Percentiles rank a stretch among this genome's conserved stretches.
phyloP scores from a whole-genome alignment of 495 filamentous ascomycete genomes.

The Penicillium canescens region DNA sequence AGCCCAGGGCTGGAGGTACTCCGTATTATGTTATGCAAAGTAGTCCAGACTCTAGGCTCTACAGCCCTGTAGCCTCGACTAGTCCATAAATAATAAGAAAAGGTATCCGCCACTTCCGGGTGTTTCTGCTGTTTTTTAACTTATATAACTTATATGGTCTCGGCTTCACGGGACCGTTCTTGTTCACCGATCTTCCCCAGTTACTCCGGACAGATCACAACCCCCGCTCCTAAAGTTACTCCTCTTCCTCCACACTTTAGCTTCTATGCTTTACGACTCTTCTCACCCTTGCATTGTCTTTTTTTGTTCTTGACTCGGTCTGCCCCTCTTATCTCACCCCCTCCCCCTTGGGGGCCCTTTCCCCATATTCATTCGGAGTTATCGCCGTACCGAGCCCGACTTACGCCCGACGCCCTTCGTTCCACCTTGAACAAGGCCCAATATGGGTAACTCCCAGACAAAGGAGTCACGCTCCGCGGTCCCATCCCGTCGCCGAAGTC shows the following conservation, averaged over 20 bases:
- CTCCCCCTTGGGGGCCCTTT: slow-evolving; percentile 18
- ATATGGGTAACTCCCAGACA: slow-evolving; percentile 62
- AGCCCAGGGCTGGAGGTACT: no score
- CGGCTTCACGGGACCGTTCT: background rate
- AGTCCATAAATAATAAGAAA: background rate
- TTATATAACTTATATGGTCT: background rate
- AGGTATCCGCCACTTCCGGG: slow-evolving; percentile 4
- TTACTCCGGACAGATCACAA: slow-evolving; percentile 22
- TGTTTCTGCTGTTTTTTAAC: background rate
- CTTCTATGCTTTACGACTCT: background rate
- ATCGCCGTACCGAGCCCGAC: slow-evolving; percentile 11
- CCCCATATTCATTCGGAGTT: slow-evolving; percentile 14
- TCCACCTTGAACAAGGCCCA: background rate
- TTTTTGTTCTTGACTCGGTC: slow-evolving; percentile 1
- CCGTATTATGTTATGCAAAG: background rate
- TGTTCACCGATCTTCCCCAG: slow-evolving; percentile 25
- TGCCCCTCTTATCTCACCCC: slow-evolving; percentile 2
- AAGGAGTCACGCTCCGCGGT: slow-evolving; percentile 54
- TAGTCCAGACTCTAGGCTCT: background rate
- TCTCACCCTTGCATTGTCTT: slow-evolving; percentile 8
- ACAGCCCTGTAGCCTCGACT: background rate
- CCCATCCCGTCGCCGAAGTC: slow-evolving; percentile 30
- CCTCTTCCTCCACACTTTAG: slow-evolving; percentile 16
- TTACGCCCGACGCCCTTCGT: slow-evolving; percentile 8
- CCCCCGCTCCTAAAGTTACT: slow-evolving; percentile 18